Evolutionary conservation across 2,329 filamentous ascomycete species (phyloP), one percentile per base, ranked within the genome.

Genomic region (Ophiosphaerella narmari): DNA sequence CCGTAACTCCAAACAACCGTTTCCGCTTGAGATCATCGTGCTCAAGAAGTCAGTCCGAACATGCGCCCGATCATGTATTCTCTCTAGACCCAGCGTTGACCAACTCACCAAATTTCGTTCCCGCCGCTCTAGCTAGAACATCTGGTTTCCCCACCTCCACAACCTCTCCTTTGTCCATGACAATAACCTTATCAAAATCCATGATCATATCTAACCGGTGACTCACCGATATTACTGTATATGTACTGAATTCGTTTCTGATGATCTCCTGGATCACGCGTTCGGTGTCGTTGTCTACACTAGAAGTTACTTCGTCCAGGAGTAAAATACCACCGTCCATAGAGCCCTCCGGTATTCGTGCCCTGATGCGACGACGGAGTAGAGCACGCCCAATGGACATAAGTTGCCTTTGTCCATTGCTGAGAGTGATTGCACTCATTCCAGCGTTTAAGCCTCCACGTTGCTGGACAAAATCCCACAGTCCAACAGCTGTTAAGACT

Each of bases 381-480:
- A 86, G 74, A 0, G 83, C 84, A 0, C 84, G 72, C 0, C 79
- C 84, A 1, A 88, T 75, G 46, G 78, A 82, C 49, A 88, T 82
- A 0, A 87, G 76, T 57, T 87, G 85, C 41, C 78, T 79, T 65
- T 87, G 84, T 0, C 86, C 85, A 4, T 42, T 40, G 21, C 49
- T 51, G 2, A 61, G 23, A 1, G 43, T 47, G 2, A 24, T 26
- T 4, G 41, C 31, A n/a, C n/a, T 41, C 54, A 59, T 50, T 13
- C 32, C 36, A 35, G 48, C 48, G 21, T 49, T 9, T 16, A 59
- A n/a, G 31, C 51, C 52, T 29, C 61, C 48, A 39, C 35, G 43
- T 0, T 59, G 39, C 4, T 66, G 51, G 13, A 80, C 60, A 1
- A 63, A 56, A 0, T 59, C 39, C 66, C 70, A 74, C 1, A 82